Evolutionary conservation across 768 basidiomycete species (phyloP).

Genomic region (Kondoa subrosea): DNA sequence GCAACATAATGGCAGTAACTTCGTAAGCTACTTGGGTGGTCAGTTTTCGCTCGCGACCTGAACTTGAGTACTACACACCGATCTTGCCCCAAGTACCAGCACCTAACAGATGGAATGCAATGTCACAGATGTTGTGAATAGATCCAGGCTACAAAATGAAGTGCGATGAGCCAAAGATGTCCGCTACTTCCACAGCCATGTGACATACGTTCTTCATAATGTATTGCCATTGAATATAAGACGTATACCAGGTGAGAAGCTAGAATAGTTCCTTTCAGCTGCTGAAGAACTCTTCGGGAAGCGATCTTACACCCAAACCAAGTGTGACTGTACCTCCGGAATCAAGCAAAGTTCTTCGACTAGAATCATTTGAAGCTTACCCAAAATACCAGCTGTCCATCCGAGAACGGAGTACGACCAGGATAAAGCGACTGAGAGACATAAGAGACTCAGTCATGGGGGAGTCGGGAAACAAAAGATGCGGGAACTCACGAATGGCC

Average conservation of each 20-base stretch:
- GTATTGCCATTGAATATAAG: constrained; percentile 18
- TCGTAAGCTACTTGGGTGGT: constrained; percentile 42
- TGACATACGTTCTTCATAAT: not conserved
- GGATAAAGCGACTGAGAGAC: constrained; percentile 12
- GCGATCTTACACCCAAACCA: too few relatives aligned
- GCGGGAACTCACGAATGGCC: not conserved
- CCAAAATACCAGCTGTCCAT: constrained; percentile 14
- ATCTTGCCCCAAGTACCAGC: not conserved
- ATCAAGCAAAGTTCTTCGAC: constrained; percentile 13
- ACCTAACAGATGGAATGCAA: constrained; percentile 12
- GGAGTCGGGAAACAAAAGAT: not conserved
- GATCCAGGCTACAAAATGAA: not conserved
- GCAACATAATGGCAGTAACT: constrained; percentile 40
- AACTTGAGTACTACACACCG: constrained; percentile 35
- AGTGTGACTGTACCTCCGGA: constrained; percentile 21
- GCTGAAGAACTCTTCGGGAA: constrained; percentile 5
- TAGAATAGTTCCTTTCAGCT: not conserved
- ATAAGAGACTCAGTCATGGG: not conserved
- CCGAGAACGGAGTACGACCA: constrained; percentile 21
- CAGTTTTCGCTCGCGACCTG: too few relatives aligned
- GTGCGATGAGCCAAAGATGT: too few relatives aligned
- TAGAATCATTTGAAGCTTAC: not conserved
- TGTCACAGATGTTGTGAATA: constrained; percentile 22
- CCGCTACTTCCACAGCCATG: not conserved
- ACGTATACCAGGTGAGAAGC: not conserved